Evolutionary conservation across 2,329 filamentous ascomycete genomes (phyloP), one percentile per base, ranked within the genome.

Genomic region (Claviceps spartinae): DNA sequence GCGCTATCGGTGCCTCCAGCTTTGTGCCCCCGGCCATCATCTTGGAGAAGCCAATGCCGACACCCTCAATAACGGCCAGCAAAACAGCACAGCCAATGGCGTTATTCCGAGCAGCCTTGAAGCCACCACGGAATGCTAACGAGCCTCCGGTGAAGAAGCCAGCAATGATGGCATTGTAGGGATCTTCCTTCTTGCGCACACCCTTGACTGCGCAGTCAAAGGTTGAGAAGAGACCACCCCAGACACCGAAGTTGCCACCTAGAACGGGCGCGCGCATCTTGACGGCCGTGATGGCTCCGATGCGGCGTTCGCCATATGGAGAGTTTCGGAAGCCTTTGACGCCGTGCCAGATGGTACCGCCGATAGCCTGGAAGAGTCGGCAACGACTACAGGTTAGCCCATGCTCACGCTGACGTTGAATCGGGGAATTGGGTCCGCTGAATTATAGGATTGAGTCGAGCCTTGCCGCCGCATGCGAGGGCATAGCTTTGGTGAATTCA

Each of bases 171-270:
- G 90, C 89, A 72, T 97, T 97, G 75, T 89, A 97, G 14, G 93
- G 89, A 67, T 97, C 93, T 70, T 98, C 93, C 83, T 96, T 97
- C 77, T 93, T 88, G 58, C 89, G 77, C 52, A 91, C 74, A 53
- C 91, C 91, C 77, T 97, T 98, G 56, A 96, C 86, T 22, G 90
- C 86, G 74, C 93, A 98, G 73, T 98, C 93, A 65, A 91, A 97
- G 56, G 88, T 94, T 62, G 83, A 88, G 77, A 97, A 97, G 53
- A 97, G 75, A 59, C 93, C 93, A 66, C 93, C 91, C 91, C 93
- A 97, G 53, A 95, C 88, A 62, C 91, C 91, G 63, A 97, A 98
- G 76, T 98, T 98, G 63, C 93, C 93, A 64, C 93, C 93, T 47
- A 97, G 79, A 37, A 97, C 91, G 2, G 93, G 93, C 43, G 93